Percentiles rank a stretch among this genome's conserved stretches.
Conservation (phyloP, 495 filamentous ascomycete species). For the Cairneyella variabilis region DNA sequence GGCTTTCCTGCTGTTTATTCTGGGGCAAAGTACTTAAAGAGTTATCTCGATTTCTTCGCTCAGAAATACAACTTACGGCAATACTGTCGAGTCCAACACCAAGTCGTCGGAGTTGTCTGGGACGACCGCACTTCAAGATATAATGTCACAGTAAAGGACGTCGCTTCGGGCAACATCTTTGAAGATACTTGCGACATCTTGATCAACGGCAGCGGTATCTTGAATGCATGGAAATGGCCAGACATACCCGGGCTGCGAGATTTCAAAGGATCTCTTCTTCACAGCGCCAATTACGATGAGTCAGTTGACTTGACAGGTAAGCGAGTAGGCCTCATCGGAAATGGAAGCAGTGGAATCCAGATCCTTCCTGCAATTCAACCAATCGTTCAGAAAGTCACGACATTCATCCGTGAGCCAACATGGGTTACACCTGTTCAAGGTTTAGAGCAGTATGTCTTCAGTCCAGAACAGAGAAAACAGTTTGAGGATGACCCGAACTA, state of each 20-base stretch:
- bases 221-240: conserved; percentile 40
- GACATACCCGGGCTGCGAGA: conserved; percentile 34
- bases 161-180: conserved; percentile 27
- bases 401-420: conserved; percentile 56
- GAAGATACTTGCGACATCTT: conserved; percentile 42
- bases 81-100: neutral
- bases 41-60: neutral
- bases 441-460: no score
- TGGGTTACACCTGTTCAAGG: conserved; percentile 60
- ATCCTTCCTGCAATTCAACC: conserved; percentile 39
- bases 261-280: conserved; percentile 38
- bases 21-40: neutral
- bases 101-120: neutral
- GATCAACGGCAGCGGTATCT: conserved; percentile 39
- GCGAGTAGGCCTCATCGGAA: conserved; percentile 47
- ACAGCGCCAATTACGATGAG: conserved; percentile 39
- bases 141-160: neutral
- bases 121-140: neutral
- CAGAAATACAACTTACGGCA: neutral
- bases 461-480: no score
- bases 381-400: conserved; percentile 52
- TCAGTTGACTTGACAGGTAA: conserved; percentile 34
- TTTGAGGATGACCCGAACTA: conserved; percentile 33
- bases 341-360: conserved; percentile 51
- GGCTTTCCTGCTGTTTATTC: neutral